Percentiles rank a stretch among this genome's conserved stretches.
These are phyloP conservation scores for Torulaspora pretoriensis DNA, from an alignment of 1,139 yeast genomes.

Conservation along the genomic window DNA sequence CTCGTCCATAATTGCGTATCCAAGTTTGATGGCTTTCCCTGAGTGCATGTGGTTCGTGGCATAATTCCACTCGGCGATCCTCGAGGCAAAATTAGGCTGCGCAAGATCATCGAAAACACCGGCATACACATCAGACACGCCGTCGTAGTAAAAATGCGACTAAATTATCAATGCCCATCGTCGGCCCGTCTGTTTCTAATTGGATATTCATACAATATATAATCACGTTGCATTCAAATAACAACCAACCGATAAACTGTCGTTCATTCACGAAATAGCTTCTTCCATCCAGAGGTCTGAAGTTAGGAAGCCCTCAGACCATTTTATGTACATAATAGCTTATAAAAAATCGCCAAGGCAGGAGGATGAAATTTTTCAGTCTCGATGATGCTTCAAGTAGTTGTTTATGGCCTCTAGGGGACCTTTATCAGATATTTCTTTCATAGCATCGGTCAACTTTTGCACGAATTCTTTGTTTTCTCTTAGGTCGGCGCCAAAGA, in stretches of 20 bases:
- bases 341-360: no score
- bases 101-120: not conserved
- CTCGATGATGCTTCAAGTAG: not conserved
- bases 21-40: not conserved
- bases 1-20: no score
- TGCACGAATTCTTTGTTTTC: constrained; percentile 34
- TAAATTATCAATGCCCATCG: no score
- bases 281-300: no score
- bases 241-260: no score
- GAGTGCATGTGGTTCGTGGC: not conserved
- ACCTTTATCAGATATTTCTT: constrained; percentile 24
- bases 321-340: no score
- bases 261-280: no score
- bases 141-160: no score
- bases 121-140: not conserved
- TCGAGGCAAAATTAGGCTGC: not conserved
- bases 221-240: no score
- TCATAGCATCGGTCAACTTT: constrained; percentile 14
- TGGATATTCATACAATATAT: no score
- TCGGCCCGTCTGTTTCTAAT: not conserved
- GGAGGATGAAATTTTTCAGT: no score
- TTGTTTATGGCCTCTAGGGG: not conserved
- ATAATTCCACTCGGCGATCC: not conserved
- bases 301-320: no score
- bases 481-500: constrained; percentile 23